Evolutionary conservation across 2,329 filamentous ascomycete species (phyloP).

Genomic region (Alternaria longipes): DNA sequence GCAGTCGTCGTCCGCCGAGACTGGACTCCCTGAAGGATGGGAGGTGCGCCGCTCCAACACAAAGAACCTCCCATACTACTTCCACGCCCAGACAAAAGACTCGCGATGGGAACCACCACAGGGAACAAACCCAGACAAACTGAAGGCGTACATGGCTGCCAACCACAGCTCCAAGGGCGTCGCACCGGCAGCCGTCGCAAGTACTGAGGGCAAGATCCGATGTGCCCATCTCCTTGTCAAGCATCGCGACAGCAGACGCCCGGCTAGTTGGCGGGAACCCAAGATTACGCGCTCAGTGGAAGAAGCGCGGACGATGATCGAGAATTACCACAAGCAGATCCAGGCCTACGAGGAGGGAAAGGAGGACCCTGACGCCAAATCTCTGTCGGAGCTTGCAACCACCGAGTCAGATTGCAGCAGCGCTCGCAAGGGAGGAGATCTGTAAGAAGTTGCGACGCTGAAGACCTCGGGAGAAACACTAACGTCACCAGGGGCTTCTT

Average conservation of each 20-base stretch:
- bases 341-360: constrained; percentile 66
- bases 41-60: constrained; percentile 98
- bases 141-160: constrained; percentile 92
- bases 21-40: constrained; percentile 84
- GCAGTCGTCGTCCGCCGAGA: constrained; percentile 45
- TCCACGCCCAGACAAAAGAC: constrained; percentile 85
- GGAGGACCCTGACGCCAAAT: constrained; percentile 27
- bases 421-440: constrained; percentile 89
- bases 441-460: constrained; percentile 63
- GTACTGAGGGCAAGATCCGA: constrained; percentile 80
- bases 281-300: constrained; percentile 89
- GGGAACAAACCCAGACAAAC: constrained; percentile 87
- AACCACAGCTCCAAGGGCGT: constrained; percentile 74
- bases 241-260: constrained; percentile 85
- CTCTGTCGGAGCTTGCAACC: constrained; percentile 82
- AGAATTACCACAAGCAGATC: constrained; percentile 79
- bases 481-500: constrained; percentile 76
- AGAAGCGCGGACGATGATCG: constrained; percentile 81
- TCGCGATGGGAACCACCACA: constrained; percentile 95
- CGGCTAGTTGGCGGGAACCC: constrained; percentile 91
- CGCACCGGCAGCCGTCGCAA: constrained; percentile 48
- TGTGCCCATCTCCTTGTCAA: constrained; percentile 94
- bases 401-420: constrained; percentile 96
- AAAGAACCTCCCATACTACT: constrained; percentile 99
- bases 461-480: neutral